Percentiles rank a stretch among this genome's conserved stretches.
Evolutionary conservation across 805 yeast species (phyloP).

Genomic region (Hanseniaspora clermontiae): DNA sequence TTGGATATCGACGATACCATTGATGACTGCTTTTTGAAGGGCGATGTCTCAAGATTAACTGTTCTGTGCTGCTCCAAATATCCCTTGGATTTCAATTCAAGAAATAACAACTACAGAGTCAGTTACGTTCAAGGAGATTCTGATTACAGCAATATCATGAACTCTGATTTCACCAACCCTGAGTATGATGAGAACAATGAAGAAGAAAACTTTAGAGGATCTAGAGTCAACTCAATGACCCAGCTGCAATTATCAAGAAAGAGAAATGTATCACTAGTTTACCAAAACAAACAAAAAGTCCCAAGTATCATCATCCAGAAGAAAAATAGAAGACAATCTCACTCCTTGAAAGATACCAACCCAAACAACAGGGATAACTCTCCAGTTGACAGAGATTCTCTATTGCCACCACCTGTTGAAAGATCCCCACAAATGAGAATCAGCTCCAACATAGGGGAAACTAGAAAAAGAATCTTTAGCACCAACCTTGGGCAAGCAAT

Average conservation of each 20-base stretch:
- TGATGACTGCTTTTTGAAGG: slow-evolving; percentile 41
- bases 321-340: slow-evolving; percentile 17
- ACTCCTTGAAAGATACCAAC: slow-evolving; percentile 17
- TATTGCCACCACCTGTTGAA: slow-evolving; percentile 30
- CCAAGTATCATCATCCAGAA: slow-evolving; percentile 22
- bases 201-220: not conserved
- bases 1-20: slow-evolving; percentile 65
- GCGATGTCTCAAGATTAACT: slow-evolving; percentile 31
- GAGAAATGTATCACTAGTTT: slow-evolving; percentile 11
- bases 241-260: slow-evolving; percentile 13
- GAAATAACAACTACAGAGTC: not conserved
- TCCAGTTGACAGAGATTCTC: slow-evolving; percentile 19
- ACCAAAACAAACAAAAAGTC: slow-evolving; percentile 3
- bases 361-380: slow-evolving; percentile 13
- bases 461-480: slow-evolving; percentile 21
- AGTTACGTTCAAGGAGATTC: not conserved
- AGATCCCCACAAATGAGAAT: slow-evolving; percentile 30
- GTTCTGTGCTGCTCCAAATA: slow-evolving; percentile 35
- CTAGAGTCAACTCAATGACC: slow-evolving; percentile 7
- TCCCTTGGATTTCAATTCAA: slow-evolving; percentile 27
- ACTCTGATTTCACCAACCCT: not conserved
- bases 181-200: slow-evolving; percentile 2
- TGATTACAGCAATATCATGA: not conserved
- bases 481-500: slow-evolving; percentile 21
- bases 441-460: slow-evolving; percentile 26